phyloP scores from a whole-genome alignment of 2,329 filamentous ascomycete species.

The Clonostachys rhizophaga region DNA sequence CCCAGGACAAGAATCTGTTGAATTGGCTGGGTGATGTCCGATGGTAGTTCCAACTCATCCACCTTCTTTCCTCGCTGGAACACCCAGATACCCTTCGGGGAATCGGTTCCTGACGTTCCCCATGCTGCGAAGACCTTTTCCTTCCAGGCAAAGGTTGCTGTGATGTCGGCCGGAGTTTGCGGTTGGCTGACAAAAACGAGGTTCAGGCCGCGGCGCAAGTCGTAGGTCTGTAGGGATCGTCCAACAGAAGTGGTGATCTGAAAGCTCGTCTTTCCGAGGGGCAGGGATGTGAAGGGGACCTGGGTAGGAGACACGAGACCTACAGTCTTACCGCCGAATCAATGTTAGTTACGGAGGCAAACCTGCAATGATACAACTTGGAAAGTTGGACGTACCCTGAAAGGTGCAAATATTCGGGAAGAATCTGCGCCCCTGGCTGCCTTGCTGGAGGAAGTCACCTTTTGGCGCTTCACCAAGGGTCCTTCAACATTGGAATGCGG shows the following conservation, averaged over 20 bases:
- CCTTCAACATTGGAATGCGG: slow-evolving; percentile 53
- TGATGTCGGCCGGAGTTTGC: slow-evolving; percentile 81
- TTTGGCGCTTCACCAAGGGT: slow-evolving; percentile 74
- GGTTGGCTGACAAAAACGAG: slow-evolving; percentile 91
- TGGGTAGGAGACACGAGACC: slow-evolving; percentile 87
- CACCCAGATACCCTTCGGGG: slow-evolving; percentile 73
- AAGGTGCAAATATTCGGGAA: slow-evolving; percentile 89
- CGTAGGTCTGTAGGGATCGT: slow-evolving; percentile 89
- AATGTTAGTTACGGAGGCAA: too few relatives aligned
- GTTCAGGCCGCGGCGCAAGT: slow-evolving; percentile 83
- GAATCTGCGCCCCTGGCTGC: slow-evolving; percentile 33
- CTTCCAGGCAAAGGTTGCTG: slow-evolving; percentile 83
- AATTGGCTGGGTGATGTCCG: slow-evolving; percentile 64
- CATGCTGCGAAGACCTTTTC: slow-evolving; percentile 86
- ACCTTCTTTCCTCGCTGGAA: slow-evolving; percentile 88
- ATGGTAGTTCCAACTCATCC: slow-evolving; percentile 66
- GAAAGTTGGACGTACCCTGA: slow-evolving; percentile 59
- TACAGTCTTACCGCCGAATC: slow-evolving; percentile 61
- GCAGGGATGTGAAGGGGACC: slow-evolving; percentile 85
- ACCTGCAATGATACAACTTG: neutral
- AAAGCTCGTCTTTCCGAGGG: slow-evolving; percentile 90
- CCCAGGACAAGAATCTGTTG: slow-evolving; percentile 79
- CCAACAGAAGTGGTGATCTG: slow-evolving; percentile 96
- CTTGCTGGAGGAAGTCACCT: slow-evolving; percentile 28
- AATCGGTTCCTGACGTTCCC: slow-evolving; percentile 55